Evolutionary conservation across 441 rosid genomes (phyloP).

Genomic region (Viola pubescens): DNA sequence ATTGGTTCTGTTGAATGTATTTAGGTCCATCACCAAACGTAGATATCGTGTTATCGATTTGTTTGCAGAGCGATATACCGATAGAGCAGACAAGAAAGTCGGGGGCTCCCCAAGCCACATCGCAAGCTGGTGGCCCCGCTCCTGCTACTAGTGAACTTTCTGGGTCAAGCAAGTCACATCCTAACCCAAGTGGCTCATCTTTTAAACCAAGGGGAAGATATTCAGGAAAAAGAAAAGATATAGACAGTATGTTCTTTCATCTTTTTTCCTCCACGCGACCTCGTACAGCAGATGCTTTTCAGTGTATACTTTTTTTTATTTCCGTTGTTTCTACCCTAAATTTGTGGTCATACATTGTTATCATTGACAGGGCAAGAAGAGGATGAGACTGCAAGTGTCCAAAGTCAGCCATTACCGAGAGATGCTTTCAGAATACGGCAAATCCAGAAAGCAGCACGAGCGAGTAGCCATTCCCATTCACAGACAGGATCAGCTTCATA

Average conservation of each 20-base stretch:
- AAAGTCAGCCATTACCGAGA: conserved; percentile 71
- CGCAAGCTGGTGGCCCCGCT: conserved; percentile 30
- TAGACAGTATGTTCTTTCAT: conserved; percentile 37
- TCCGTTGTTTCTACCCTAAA: neutral
- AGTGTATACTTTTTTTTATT: neutral
- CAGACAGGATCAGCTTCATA: conserved; percentile 77
- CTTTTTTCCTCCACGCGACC: too few species aligned
- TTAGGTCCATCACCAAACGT: conserved; percentile 75
- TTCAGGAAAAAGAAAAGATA: conserved; percentile 59
- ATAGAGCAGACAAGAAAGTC: conserved; percentile 38
- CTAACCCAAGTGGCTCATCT: conserved; percentile 42
- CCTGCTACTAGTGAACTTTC: conserved; percentile 58
- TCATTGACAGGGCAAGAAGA: conserved; percentile 59
- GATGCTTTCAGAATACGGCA: conserved; percentile 77
- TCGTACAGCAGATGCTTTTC: too few species aligned
- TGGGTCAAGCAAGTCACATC: conserved; percentile 53
- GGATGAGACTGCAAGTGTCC: conserved; percentile 53
- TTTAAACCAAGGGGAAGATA: conserved; percentile 64
- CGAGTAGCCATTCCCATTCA: conserved; percentile 39
- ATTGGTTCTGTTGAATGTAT: conserved; percentile 11
- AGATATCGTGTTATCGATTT: conserved; percentile 73
- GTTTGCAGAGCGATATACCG: conserved; percentile 72
- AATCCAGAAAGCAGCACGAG: conserved; percentile 69
- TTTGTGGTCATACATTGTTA: conserved; percentile 1
- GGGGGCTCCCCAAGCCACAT: conserved; percentile 25